A percentile compares a stretch with the other conserved stretches of the same genome.
Evolutionary conservation across 2,329 filamentous ascomycete genomes (phyloP).

Genomic region (Chaetomiaceae sp.): DNA sequence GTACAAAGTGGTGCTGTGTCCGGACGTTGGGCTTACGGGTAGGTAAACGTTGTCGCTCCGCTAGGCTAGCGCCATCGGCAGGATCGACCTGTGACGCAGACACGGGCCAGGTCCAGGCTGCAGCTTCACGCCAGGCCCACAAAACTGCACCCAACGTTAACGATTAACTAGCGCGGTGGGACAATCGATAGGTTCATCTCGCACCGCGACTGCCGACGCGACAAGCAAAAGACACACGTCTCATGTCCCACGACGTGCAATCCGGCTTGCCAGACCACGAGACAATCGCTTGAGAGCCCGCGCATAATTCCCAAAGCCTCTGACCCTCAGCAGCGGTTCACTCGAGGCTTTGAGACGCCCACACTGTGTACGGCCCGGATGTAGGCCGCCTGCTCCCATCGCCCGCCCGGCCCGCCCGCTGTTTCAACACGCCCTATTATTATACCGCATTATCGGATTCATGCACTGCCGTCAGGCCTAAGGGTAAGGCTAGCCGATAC

Average conservation of each 20-base stretch:
- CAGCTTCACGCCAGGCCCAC: background rate
- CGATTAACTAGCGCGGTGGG: background rate
- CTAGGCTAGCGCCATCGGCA: no score
- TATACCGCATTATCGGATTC: conserved; percentile 11
- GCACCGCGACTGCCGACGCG: background rate
- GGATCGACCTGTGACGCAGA: background rate
- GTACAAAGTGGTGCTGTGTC: no score
- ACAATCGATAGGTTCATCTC: background rate
- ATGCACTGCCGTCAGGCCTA: conserved; percentile 13
- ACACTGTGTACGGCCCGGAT: background rate
- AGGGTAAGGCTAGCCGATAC: conserved; percentile 11
- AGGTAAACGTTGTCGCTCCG: no score
- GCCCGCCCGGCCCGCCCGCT: conserved; percentile 11
- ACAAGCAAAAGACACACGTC: background rate
- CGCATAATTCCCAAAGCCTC: no score
- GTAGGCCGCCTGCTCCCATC: conserved; percentile 11
- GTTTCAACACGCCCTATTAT: conserved; percentile 19
- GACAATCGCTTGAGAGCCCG: no score
- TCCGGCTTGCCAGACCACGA: background rate
- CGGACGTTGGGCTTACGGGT: no score
- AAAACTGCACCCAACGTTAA: background rate
- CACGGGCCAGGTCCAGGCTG: no score
- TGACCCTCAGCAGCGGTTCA: no score
- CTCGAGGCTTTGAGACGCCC: no score
- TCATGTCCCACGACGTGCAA: background rate